Evolutionary conservation across 371 early-diverging fungal genomes (phyloP), one percentile per base, ranked within the genome.

Genomic region (Zopfochytrium polystomum): DNA sequence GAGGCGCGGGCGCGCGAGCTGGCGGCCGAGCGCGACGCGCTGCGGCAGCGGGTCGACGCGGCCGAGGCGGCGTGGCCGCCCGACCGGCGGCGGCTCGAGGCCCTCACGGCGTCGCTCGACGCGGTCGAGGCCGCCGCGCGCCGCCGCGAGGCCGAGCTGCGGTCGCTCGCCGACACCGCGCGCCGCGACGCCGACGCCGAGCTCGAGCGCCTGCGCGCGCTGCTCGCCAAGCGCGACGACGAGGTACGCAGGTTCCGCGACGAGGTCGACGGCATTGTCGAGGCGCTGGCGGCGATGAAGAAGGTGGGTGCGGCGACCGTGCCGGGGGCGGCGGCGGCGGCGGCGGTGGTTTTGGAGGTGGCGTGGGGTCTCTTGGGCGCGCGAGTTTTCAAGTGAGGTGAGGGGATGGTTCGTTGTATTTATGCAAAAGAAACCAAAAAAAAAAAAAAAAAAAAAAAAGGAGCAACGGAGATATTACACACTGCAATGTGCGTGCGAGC

Each of bases 1-100:
- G 34, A 54, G 26, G 52, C 29, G n/a, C 52, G 56, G 11, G 59
- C 67, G 23, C 54, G 45, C n/a, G 62, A 65, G 52, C 42, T 71
- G 25, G 34, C 30, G 34, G 53, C 31, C 20, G 62, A 67, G 33
- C 55, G 62, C 31, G 56, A 53, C 13, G 44, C 45, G 43, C 55
- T 70, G 13, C 52, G 53, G 26, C 20, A 9, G 9, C 58, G 66
- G 55, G 32, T 60, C 18, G 58, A 52, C 25, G 43, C 46, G n/a
- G 55, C 66, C 15, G 34, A 30, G n/a, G 32, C 48, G 9, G 18
- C 48, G 11, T 66, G 66, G 66, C 66, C 66, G 15, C 60, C 66
- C 0, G 66, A 66, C 15, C 54, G 51, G 13, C 20, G 42, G 60
- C 52, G 54, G 20, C 59, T 52, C 38, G 43, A 47, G 23, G 60